phyloP scores from a whole-genome alignment of 2,329 filamentous ascomycete genomes.

The Eutypa lata region DNA sequence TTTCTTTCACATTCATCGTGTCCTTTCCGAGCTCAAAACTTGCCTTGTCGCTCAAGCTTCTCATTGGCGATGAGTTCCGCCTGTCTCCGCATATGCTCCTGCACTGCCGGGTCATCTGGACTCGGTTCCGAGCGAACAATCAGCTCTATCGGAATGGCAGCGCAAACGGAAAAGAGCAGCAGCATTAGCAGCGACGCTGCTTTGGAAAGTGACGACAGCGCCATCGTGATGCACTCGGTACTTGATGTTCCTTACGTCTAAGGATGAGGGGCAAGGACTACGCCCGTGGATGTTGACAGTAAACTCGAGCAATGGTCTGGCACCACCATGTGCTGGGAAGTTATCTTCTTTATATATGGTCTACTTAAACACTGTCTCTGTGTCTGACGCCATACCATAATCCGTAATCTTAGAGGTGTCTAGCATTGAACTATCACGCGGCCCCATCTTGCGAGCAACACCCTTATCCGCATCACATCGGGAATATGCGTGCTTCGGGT shows the following conservation, averaged over 20 bases:
- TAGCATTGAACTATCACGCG: too few species aligned
- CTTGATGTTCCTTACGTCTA: neutral
- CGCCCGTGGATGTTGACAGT: neutral
- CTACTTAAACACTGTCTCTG: too few species aligned
- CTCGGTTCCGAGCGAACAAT: neutral
- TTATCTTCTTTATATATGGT: too few species aligned
- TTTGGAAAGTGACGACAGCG: neutral
- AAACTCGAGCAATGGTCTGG: too few species aligned
- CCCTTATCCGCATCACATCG: too few species aligned
- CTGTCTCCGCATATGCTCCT: conserved; percentile 5
- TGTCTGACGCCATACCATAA: too few species aligned
- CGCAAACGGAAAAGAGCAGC: neutral
- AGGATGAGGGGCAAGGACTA: neutral
- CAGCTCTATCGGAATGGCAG: neutral
- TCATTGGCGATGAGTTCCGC: conserved; percentile 5
- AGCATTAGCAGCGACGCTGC: neutral
- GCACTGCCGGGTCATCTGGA: conserved; percentile 2
- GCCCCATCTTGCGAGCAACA: too few species aligned
- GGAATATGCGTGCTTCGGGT: too few species aligned
- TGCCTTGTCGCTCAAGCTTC: conserved; percentile 7
- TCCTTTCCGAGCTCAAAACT: neutral
- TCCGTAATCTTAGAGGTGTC: too few species aligned
- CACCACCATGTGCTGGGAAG: too few species aligned
- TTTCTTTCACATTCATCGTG: too few species aligned
- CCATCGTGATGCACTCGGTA: neutral